phyloP scores from a whole-genome alignment of 495 filamentous ascomycete species.

The Xylaria nigripes region DNA sequence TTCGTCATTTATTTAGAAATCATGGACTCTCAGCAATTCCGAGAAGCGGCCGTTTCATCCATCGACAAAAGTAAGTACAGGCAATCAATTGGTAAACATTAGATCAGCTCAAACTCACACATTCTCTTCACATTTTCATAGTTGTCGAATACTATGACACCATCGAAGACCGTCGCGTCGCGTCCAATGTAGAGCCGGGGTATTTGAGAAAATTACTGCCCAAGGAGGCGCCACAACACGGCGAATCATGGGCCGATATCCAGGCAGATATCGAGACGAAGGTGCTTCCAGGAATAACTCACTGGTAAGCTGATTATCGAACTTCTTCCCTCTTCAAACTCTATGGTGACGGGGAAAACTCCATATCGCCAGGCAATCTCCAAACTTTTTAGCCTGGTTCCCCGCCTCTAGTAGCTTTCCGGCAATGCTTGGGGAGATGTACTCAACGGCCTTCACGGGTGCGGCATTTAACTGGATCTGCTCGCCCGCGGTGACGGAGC shows the following conservation, averaged over 20 bases:
- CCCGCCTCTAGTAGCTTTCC: slow-evolving; percentile 78
- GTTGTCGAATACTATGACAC: slow-evolving; percentile 79
- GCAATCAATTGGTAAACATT: background rate
- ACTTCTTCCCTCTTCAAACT: background rate
- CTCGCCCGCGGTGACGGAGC: slow-evolving; percentile 87
- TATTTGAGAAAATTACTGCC: slow-evolving; percentile 81
- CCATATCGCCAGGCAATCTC: slow-evolving; percentile 52
- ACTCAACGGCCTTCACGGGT: slow-evolving; percentile 76
- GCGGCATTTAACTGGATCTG: slow-evolving; percentile 98
- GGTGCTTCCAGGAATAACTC: slow-evolving; percentile 90
- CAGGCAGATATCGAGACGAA: slow-evolving; percentile 78
- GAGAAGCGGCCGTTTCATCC: slow-evolving; percentile 68
- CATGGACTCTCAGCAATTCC: slow-evolving; percentile 82
- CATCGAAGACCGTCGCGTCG: slow-evolving; percentile 60
- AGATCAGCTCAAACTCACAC: background rate
- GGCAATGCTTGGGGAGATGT: slow-evolving; percentile 87
- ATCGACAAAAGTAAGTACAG: slow-evolving; percentile 82
- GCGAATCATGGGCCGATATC: slow-evolving; percentile 72
- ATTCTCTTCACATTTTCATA: slow-evolving; percentile 26
- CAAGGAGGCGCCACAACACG: slow-evolving; percentile 56
- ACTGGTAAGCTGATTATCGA: slow-evolving; percentile 52
- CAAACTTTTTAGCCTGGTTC: slow-evolving; percentile 96
- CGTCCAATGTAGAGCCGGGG: slow-evolving; percentile 73
- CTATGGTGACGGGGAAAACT: background rate
- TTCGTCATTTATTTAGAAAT: background rate